Percentiles rank a stretch among this genome's conserved stretches.
phyloP scores from a whole-genome alignment of 345 rosid species.

The Eucalyptus victrix region DNA sequence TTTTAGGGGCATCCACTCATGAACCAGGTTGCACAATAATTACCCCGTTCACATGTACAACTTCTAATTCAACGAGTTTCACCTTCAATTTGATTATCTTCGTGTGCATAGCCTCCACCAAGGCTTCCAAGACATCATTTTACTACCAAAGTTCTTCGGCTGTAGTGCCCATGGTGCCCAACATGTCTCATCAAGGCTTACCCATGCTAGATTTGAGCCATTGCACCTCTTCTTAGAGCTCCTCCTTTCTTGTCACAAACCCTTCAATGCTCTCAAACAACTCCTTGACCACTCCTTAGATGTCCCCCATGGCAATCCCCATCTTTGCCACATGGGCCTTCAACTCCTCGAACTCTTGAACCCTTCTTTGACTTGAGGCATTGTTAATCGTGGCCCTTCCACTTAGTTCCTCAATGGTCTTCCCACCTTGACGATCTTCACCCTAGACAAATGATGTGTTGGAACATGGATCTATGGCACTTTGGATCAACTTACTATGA shows the following conservation, averaged over 20 bases:
- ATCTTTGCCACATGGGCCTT: background rate
- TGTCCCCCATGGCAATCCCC: background rate
- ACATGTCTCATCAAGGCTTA: background rate
- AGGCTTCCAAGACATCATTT: background rate
- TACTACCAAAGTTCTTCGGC: rapidly evolving
- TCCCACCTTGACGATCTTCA: background rate
- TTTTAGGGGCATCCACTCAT: background rate
- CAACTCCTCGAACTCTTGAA: background rate
- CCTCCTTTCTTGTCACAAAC: background rate
- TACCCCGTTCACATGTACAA: background rate
- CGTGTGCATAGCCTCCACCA: background rate
- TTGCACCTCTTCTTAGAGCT: background rate
- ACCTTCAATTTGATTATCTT: background rate
- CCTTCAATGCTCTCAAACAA: background rate
- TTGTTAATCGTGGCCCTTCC: background rate
- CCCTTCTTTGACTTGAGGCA: background rate
- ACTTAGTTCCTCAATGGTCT: background rate
- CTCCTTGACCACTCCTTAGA: background rate
- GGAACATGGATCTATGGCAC: background rate
- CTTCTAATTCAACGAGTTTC: background rate
- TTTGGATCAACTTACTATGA: background rate
- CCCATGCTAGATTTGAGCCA: background rate
- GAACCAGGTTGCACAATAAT: background rate
- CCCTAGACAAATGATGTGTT: background rate
- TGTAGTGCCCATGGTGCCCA: background rate